Evolutionary conservation across 768 basidiomycete species (phyloP).

Genomic region (Tylopilus rubrobrunneus): DNA sequence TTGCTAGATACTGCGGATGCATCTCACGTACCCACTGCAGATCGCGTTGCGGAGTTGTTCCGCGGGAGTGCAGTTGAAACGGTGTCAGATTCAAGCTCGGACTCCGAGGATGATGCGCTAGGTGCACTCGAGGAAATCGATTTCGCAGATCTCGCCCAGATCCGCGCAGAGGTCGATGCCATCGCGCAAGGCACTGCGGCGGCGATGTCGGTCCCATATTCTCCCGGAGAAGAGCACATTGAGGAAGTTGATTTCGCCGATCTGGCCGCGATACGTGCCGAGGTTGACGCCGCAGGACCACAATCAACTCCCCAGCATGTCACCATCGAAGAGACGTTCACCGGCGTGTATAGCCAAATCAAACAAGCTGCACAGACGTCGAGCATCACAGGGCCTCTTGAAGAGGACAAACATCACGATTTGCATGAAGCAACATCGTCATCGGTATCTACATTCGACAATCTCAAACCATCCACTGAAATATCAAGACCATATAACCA

Average conservation of each 20-base stretch:
- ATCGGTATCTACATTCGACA: background rate
- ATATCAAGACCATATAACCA: slow-evolving; percentile 2
- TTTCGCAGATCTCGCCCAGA: slow-evolving; percentile 54
- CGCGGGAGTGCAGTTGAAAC: slow-evolving; percentile 35
- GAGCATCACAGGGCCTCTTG: slow-evolving; percentile 1
- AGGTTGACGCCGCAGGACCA: slow-evolving; percentile 8
- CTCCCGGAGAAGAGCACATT: slow-evolving; percentile 43
- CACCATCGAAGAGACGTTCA: slow-evolving; percentile 34
- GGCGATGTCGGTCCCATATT: background rate
- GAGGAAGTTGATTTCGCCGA: slow-evolving; percentile 49
- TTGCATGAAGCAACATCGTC: background rate
- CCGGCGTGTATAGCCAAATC: slow-evolving; percentile 33
- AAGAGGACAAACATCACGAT: background rate
- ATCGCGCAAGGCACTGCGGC: slow-evolving; percentile 4
- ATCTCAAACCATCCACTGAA: slow-evolving; percentile 11
- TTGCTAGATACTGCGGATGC: slow-evolving; percentile 37
- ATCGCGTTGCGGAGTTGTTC: slow-evolving; percentile 64
- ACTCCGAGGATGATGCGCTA: slow-evolving; percentile 27
- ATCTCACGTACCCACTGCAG: slow-evolving; percentile 66
- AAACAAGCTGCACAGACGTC: background rate
- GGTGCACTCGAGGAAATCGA: slow-evolving; percentile 57
- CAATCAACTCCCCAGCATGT: slow-evolving; percentile 9
- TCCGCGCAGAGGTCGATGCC: slow-evolving; percentile 41
- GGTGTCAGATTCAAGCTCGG: slow-evolving; percentile 19
- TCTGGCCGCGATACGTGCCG: slow-evolving; percentile 17